Base-by-base conservation (phyloP, 176 grass and related monocot genomes). In the Canna indica region DNA sequence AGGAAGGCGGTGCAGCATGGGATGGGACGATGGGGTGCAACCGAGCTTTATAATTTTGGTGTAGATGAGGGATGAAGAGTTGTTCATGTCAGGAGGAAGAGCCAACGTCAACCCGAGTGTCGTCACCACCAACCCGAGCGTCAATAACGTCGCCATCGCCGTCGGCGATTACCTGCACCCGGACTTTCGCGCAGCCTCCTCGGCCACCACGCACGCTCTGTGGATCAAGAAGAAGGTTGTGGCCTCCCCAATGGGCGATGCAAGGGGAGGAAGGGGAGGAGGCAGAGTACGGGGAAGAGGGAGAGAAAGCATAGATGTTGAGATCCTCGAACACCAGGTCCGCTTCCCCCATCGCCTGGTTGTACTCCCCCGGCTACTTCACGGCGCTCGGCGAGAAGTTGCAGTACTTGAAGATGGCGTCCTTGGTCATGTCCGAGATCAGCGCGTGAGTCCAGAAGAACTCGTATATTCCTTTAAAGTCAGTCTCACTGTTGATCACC, bases 401-500 rank as follows among this genome's bases (percentile, higher is more conserved):
- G n/a, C n/a, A n/a, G n/a, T n/a, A n/a, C n/a, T n/a, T n/a, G n/a
- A n/a, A n/a, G n/a, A n/a, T n/a, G n/a, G n/a, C n/a, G n/a, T n/a
- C n/a, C n/a, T n/a, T n/a, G n/a, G n/a, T n/a, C n/a, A n/a, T n/a
- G n/a, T n/a, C 91, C 4, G 88, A 88, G 71, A 96, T 91, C 73
- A 96, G 78, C 57, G 91, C 91, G 64, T 96, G 91, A 24, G 85
- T 88, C 91, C 91, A 96, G 59, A 83, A 88, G 73, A 73, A 96
- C 53, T 96, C 91, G 61, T 75, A 83, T 70, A 86, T 82, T 22
- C 91, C 91, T 63, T 44, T 86, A 2, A 0, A 11, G 68, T 96
- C 91, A 1, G 85, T 88, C 78, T 20, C 69, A 1, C 81, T 63
- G 62, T 96, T 88, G 79, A 96, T 91, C 75, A 78, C 85, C 46